Conservation (phyloP, 2,329 filamentous ascomycete species). For the Aurifilum marmelostoma region DNA sequence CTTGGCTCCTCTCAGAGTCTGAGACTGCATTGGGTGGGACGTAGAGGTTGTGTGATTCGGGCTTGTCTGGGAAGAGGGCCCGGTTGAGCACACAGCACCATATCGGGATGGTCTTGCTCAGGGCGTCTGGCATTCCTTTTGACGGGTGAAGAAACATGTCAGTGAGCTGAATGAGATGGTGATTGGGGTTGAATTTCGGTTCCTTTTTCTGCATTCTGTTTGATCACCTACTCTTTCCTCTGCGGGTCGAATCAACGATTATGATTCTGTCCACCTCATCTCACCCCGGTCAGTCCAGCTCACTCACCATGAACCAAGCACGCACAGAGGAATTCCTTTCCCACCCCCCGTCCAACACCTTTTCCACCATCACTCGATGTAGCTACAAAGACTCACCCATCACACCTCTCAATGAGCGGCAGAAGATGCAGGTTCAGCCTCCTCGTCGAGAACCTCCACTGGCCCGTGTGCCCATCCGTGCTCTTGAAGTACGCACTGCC, state of each 20-base stretch:
- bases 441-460: constrained; percentile 88
- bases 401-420: constrained; percentile 63
- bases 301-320: not conserved
- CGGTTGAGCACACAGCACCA: constrained; percentile 90
- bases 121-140: constrained; percentile 84
- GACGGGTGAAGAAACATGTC: not conserved
- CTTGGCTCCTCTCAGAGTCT: constrained; percentile 77
- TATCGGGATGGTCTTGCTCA: constrained; percentile 91
- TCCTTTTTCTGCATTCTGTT: not conserved
- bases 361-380: not conserved
- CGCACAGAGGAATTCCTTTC: too few species aligned
- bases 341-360: too few species aligned
- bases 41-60: constrained; percentile 57
- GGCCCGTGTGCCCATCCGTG: constrained; percentile 88
- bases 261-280: constrained; percentile 59
- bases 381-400: constrained; percentile 60
- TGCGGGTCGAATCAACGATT: constrained; percentile 88
- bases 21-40: constrained; percentile 75
- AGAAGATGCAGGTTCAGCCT: constrained; percentile 84
- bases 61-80: constrained; percentile 67
- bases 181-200: not conserved
- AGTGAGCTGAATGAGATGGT: not conserved
- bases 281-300: not conserved
- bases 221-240: constrained; percentile 72
- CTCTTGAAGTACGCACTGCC: constrained; percentile 95